A percentile compares a stretch with the other conserved stretches of the same genome.
phyloP scores from a whole-genome alignment of 306 rosid species.

The Vigna radiata region DNA sequence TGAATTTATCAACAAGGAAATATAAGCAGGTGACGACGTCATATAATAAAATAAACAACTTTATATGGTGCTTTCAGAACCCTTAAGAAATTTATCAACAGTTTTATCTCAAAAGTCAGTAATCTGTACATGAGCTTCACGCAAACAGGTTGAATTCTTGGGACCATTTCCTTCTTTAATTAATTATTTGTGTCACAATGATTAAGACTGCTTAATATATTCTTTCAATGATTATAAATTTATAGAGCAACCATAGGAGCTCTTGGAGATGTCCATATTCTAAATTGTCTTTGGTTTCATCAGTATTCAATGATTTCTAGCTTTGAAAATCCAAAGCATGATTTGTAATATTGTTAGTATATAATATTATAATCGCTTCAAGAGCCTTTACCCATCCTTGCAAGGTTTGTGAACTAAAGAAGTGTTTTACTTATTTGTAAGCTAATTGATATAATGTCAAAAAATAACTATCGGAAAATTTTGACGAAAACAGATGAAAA shows the following conservation, averaged over 20 bases:
- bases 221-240: background rate
- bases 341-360: background rate
- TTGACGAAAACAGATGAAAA: background rate
- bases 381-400: background rate
- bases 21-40: constrained; percentile 19
- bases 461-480: too few relatives aligned
- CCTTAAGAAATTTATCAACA: background rate
- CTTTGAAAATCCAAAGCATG: background rate
- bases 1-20: constrained; percentile 39
- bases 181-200: constrained; percentile 19
- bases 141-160: constrained; percentile 28
- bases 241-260: constrained; percentile 13
- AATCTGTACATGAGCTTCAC: constrained; percentile 15
- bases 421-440: too few relatives aligned
- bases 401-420: too few relatives aligned
- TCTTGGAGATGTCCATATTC: constrained; percentile 7
- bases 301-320: background rate
- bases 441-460: too few relatives aligned
- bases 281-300: constrained; percentile 34
- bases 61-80: constrained; percentile 26
- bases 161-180: constrained; percentile 16
- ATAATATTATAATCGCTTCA: background rate
- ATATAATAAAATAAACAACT: constrained; percentile 27
- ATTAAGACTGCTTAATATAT: constrained; percentile 25
- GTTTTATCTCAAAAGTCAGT: constrained; percentile 19